These are phyloP conservation scores for Rhizopus arrhizus DNA, from an alignment of 371 early-diverging fungal genomes.

Conservation along the genomic window DNA sequence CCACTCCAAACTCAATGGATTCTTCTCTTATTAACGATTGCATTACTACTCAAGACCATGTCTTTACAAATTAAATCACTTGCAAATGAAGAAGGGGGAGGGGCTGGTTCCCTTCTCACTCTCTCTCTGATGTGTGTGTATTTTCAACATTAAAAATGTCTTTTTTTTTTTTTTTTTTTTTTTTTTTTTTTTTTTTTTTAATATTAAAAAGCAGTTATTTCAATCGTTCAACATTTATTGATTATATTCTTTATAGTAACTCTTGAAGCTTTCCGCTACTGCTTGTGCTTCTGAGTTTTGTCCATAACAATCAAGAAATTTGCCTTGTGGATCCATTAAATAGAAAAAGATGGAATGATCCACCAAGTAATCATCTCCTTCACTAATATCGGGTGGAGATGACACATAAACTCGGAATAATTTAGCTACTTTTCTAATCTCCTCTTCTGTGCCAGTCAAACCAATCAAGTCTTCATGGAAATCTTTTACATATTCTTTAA, in stretches of 20 bases:
- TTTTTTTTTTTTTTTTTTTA: constrained; percentile 11
- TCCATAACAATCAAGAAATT: constrained; percentile 90
- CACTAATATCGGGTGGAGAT: constrained; percentile 83
- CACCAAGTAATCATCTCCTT: constrained; percentile 92
- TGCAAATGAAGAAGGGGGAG: constrained; percentile 3
- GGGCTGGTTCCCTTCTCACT: constrained; percentile 8
- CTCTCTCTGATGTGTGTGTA: background rate
- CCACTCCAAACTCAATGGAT: constrained; percentile 45
- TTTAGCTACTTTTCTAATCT: constrained; percentile 84
- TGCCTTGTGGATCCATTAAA: constrained; percentile 91
- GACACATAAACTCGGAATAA: constrained; percentile 92
- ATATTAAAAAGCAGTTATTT: constrained; percentile 5
- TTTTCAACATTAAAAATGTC: too few species aligned
- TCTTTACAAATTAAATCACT: constrained; percentile 3
- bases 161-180: constrained; percentile 15
- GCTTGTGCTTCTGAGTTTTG: constrained; percentile 69
- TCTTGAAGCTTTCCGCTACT: constrained; percentile 63
- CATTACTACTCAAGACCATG: background rate
- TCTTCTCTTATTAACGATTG: constrained; percentile 24
- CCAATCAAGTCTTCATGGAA: constrained; percentile 94
- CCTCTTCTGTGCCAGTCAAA: constrained; percentile 85
- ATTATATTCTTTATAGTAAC: constrained; percentile 52
- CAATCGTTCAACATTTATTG: constrained; percentile 1
- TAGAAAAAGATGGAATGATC: constrained; percentile 98
- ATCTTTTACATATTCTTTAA: constrained; percentile 88